Base-by-base conservation (phyloP, 1,284 basidiomycete species). In the Coniophora puteana region DNA sequence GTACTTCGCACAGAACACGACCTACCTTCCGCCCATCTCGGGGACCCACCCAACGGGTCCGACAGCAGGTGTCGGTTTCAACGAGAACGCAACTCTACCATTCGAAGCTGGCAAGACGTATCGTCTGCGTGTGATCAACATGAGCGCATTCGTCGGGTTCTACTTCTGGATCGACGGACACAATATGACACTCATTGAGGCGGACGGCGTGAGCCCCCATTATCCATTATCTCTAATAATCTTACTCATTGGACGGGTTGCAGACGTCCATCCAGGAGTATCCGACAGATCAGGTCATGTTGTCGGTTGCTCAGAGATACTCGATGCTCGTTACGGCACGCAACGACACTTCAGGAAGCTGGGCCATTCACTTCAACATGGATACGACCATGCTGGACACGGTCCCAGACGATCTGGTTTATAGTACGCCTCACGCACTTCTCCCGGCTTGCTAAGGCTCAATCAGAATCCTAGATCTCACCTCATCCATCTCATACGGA, bases 151-250 rank as follows among this genome's bases (percentile, higher is more conserved):
- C 44, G 59, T 77, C 0, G 73, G 81, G 54, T 93, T 92, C 67
- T 85, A 75, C 67, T 84, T 95, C 63, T 89, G 83, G 78, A 86
- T 97, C 40, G 92, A 95, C 47, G 91, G 91, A 1, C 94, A 97
- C 59, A 76, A 87, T 24, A 94, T 96, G 90, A 67, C 74, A 8
- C 76, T 97, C 50, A 93, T 98, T 55, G 83, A 91, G 57, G 88
- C 81, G 21, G 93, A 97, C 54, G 91, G 93, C 5, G 87, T 84
- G 57, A 45, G 83, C 67, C 14, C 26, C 35, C 13, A 35, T 43
- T 41, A 17, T 20, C n/a, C 20, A 27, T 5, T 26, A 25, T 5
- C 7, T 12, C 12, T 13, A 18, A 17, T 12, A 4, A 30, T 20
- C 7, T 11, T 8, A 20, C 10, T 26, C 4, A 3, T 18, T 16